Percentiles rank a stretch among this genome's conserved stretches.
Conservation (phyloP, 257 asterid genomes). For the Solanum medicagineum region DNA sequence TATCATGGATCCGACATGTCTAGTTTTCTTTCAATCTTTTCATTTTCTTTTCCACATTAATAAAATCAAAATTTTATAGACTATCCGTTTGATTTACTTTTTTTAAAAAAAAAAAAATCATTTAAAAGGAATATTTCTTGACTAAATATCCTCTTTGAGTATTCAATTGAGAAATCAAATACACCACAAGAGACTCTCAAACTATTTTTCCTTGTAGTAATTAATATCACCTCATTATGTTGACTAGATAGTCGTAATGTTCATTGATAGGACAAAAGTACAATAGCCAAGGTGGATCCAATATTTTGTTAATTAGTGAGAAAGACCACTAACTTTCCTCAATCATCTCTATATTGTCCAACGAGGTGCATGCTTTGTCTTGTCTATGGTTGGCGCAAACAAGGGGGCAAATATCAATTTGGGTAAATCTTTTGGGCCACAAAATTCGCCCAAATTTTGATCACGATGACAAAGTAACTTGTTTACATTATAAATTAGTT, state of each 20-base stretch:
- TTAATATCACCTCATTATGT: background rate
- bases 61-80: too few species aligned
- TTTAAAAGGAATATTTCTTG: too few species aligned
- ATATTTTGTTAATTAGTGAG: constrained; percentile 7
- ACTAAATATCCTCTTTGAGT: too few species aligned
- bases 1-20: background rate
- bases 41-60: background rate
- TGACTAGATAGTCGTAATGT: background rate
- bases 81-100: too few species aligned
- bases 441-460: too few species aligned
- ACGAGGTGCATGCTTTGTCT: constrained; percentile 15
- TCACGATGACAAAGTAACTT: too few species aligned
- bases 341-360: background rate
- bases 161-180: too few species aligned
- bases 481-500: too few species aligned
- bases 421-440: too few species aligned
- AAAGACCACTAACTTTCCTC: constrained; percentile 21
- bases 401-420: background rate
- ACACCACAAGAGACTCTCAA: too few species aligned
- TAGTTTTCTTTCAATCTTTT: background rate
- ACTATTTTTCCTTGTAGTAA: too few species aligned
- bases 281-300: background rate
- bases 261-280: background rate
- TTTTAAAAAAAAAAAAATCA: too few species aligned
- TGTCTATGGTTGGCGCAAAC: background rate